Base-by-base conservation (phyloP, 805 yeast genomes). In the Suhomyces faveliae region DNA sequence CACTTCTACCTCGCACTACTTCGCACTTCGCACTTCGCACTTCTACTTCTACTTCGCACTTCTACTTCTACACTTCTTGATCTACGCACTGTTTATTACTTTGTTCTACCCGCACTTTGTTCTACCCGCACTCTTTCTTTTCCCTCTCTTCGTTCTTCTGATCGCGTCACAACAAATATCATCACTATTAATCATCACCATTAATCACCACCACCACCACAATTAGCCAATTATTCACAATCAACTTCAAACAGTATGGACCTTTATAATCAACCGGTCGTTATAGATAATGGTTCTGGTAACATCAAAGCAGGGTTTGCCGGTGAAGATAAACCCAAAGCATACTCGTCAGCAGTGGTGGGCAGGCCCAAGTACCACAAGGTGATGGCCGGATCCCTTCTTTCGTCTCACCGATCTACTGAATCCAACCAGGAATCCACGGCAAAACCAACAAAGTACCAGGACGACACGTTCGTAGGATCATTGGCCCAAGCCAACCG, bases 301-400 rank as follows among this genome's bases (percentile, higher is more conserved):
- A 76, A 78, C 33, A 72, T 91, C 46, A 87, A 89, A 61, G 88
- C 95, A 1, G 97, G 98, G 0, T 88, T 91, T 65, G 96, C 97
- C 0, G 97, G 97, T 19, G 95, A 87, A 55, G 94, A 89, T 43
- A 78, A 73, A 54, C 98, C 98, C 3, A 78, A 81, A 57, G 65
- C 79, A 40, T 76, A 74, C 55, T 80, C 82, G 23, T 82, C 90
- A 2, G 70, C 89, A 19, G 66, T 84, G 23, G 76, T 89, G 2
- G 98, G 98, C 4, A 71, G 84, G 48, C 92, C 96, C 9, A 91
- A 89, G 61, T 92, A 91, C 62, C 78, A 83, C 30, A 84, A 87
- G 59, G 79, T 87, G 43, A 89, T 87, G 92, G 87, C 95, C 8
- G 74, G 73, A 9, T 58, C 70, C 15, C 54, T 66, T 52, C 41